Evolutionary conservation across 305 asterid species (phyloP).

Genomic region (Withania somnifera): DNA sequence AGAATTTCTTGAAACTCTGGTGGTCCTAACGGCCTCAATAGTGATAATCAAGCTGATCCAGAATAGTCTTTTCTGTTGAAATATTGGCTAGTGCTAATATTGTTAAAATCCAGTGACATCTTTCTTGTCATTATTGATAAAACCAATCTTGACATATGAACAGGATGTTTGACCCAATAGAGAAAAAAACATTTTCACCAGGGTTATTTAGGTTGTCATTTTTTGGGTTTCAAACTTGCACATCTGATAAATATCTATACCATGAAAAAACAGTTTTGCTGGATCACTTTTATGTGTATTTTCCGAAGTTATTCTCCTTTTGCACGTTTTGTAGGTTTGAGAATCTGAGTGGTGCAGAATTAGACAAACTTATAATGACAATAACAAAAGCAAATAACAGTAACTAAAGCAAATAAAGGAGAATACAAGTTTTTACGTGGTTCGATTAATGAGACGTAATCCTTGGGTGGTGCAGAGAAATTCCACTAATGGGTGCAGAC

Average conservation of each 20-base stretch:
- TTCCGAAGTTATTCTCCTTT: background rate
- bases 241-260: background rate
- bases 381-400: background rate
- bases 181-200: background rate
- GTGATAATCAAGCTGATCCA: background rate
- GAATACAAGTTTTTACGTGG: background rate
- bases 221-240: background rate
- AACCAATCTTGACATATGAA: background rate
- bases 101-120: background rate
- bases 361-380: background rate
- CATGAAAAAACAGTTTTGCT: background rate
- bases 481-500: background rate
- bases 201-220: background rate
- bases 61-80: background rate
- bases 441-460: background rate
- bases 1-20: conserved; percentile 13
- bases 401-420: background rate
- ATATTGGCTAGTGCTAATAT: background rate
- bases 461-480: background rate
- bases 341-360: background rate
- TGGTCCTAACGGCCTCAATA: background rate
- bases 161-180: background rate
- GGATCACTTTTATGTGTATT: background rate
- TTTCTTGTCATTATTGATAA: background rate
- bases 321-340: background rate